Evolutionary conservation across 352 stramenopile genomes (phyloP).

Genomic region (Pythium aquatile): DNA sequence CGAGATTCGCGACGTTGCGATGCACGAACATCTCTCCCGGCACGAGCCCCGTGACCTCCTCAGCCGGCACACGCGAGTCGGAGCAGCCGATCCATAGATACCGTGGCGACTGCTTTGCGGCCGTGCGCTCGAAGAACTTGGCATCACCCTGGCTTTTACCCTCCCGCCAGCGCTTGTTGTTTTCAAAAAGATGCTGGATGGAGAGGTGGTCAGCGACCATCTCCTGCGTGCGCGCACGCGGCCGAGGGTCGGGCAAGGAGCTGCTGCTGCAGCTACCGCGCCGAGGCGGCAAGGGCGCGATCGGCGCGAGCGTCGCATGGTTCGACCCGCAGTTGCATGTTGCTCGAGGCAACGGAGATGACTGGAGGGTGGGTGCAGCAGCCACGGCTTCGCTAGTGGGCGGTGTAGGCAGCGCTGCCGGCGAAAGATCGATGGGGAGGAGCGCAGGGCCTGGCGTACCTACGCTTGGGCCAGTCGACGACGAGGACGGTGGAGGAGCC

Average conservation of each 20-base stretch:
- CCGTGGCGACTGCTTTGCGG: constrained; percentile 55
- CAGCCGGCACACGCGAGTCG: constrained; percentile 66
- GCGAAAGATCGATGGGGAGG: neutral
- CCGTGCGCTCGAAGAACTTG: constrained; percentile 49
- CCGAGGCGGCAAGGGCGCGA: constrained; percentile 7
- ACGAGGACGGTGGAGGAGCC: neutral
- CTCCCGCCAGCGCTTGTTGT: constrained; percentile 49
- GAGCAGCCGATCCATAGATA: constrained; percentile 82
- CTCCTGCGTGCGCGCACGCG: constrained; percentile 25
- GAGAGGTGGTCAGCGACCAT: constrained; percentile 34
- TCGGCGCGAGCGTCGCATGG: constrained; percentile 2
- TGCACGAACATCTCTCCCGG: constrained; percentile 78
- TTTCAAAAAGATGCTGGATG: constrained; percentile 47
- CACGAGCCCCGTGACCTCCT: constrained; percentile 65
- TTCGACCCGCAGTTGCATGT: neutral
- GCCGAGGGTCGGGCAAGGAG: constrained; percentile 13
- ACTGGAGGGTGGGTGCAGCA: neutral
- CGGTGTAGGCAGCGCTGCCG: neutral
- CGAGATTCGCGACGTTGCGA: constrained; percentile 73
- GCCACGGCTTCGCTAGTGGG: neutral
- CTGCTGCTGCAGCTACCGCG: neutral
- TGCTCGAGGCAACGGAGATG: neutral
- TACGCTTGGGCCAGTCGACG: neutral
- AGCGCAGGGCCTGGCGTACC: neutral
- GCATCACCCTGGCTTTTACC: constrained; percentile 40